These are phyloP conservation scores for Russula sp. DNA, from an alignment of 768 basidiomycete genomes.

Conservation along the genomic window DNA sequence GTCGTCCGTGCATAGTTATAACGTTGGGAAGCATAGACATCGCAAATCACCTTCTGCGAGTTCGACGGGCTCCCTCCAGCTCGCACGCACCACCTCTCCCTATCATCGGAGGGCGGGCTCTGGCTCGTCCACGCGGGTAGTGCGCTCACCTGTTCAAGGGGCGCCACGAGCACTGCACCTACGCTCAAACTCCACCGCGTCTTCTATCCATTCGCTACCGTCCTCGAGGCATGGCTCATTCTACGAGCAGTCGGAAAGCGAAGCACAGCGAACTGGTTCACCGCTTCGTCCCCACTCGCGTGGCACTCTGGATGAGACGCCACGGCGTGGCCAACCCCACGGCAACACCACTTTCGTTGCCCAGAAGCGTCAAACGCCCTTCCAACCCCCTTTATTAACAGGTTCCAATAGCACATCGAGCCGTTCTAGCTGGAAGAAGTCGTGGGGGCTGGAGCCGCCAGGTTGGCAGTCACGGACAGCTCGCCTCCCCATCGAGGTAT, in stretches of 20 bases:
- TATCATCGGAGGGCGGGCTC: conserved; percentile 77
- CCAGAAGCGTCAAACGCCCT: conserved; percentile 74
- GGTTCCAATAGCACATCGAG: conserved; percentile 42
- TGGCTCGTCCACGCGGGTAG: conserved; percentile 76
- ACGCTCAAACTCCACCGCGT: conserved; percentile 71
- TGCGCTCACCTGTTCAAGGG: conserved; percentile 47
- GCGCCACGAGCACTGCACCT: conserved; percentile 47
- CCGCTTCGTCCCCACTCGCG: conserved; percentile 52
- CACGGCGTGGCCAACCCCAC: conserved; percentile 34
- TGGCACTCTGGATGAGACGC: conserved; percentile 44
- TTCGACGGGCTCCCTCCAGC: conserved; percentile 61
- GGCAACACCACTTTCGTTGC: conserved; percentile 64
- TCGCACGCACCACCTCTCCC: conserved; percentile 63
- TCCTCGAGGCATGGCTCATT: conserved; percentile 77
- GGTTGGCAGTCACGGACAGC: conserved; percentile 68
- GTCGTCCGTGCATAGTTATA: conserved; percentile 79
- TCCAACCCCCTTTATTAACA: conserved; percentile 42
- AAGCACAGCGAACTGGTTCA: conserved; percentile 56
- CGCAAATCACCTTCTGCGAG: conserved; percentile 72
- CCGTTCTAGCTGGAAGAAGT: conserved; percentile 82
- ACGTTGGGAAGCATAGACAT: conserved; percentile 51
- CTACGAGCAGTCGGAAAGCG: conserved; percentile 68
- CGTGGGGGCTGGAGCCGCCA: conserved; percentile 82
- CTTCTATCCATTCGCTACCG: conserved; percentile 67
- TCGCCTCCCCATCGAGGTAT: conserved; percentile 69